A percentile compares a stretch with the other conserved stretches of the same genome.
Conservation (phyloP, 371 early-diverging fungal genomes). For the Mortierella sp. region DNA sequence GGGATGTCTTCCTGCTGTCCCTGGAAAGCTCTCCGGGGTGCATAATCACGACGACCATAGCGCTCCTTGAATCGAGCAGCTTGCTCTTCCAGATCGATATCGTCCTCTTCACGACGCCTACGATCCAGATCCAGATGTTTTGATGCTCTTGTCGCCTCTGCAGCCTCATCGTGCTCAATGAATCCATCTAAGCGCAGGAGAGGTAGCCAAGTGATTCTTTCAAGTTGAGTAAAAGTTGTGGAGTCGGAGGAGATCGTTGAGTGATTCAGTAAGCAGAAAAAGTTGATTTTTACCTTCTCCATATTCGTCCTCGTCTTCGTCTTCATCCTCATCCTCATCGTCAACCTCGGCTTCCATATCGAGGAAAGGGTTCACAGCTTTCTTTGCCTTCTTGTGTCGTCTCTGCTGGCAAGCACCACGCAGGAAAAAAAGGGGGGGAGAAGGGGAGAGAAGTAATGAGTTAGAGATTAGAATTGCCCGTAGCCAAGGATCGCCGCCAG, state of each 20-base stretch:
- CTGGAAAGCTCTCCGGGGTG: conserved; percentile 57
- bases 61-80: conserved; percentile 83
- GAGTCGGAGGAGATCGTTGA: not conserved
- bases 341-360: conserved; percentile 80
- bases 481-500: not conserved
- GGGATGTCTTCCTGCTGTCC: conserved; percentile 79
- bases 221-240: not conserved
- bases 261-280: not conserved
- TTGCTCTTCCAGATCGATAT: conserved; percentile 86
- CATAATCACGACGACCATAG: conserved; percentile 76
- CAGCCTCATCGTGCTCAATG: conserved; percentile 75
- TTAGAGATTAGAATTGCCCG: not conserved
- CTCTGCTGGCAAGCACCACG: conserved; percentile 16
- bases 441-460: not conserved
- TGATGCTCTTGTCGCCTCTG: conserved; percentile 65
- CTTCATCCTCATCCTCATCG: conserved; percentile 82
- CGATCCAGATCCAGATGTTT: conserved; percentile 76
- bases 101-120: conserved; percentile 70
- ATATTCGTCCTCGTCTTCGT: conserved; percentile 81
- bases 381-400: conserved; percentile 58
- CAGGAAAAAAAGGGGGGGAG: not conserved
- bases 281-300: conserved; percentile 59
- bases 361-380: conserved; percentile 61
- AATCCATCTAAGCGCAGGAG: conserved; percentile 63
- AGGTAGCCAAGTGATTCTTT: not conserved